Evolutionary conservation across 306 rosid species (phyloP).

Genomic region (Gillenia trifoliata): DNA sequence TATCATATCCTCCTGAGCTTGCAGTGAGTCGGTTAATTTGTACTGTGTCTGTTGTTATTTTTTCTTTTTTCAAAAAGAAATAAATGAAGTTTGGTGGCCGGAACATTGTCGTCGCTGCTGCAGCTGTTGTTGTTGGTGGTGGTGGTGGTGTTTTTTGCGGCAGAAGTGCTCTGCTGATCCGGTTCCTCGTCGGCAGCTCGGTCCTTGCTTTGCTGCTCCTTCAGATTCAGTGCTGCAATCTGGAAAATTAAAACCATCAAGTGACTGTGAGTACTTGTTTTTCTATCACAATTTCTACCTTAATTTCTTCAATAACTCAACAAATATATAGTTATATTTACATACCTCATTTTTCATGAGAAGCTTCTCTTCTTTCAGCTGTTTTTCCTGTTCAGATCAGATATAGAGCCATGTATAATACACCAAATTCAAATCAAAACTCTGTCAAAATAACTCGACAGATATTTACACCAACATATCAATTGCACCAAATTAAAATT

Average conservation of each 20-base stretch:
- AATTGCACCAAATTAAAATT: too few relatives aligned
- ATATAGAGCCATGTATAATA: neutral
- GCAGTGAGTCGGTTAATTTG: neutral
- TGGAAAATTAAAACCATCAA: neutral
- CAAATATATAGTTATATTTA: neutral
- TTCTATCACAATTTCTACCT: neutral
- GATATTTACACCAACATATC: neutral
- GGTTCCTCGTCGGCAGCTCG: neutral
- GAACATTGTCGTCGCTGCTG: neutral
- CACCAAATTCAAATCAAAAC: neutral
- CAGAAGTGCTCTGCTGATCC: neutral
- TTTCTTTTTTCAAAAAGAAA: too few relatives aligned
- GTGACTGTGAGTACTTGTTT: neutral
- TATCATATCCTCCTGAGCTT: neutral
- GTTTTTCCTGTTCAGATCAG: constrained; percentile 15
- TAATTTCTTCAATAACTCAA: neutral
- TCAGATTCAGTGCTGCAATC: neutral
- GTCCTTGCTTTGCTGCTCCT: neutral
- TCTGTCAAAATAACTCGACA: neutral
- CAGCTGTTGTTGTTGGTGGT: neutral
- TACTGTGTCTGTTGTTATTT: too few relatives aligned
- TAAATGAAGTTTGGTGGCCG: too few relatives aligned
- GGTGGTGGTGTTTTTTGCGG: neutral
- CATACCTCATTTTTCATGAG: constrained; percentile 5
- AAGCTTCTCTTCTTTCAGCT: constrained; percentile 6